Evolutionary conservation across 2,329 filamentous ascomycete genomes (phyloP), one percentile per base, ranked within the genome.

Genomic region (Lasiodiplodia hormozganensis): DNA sequence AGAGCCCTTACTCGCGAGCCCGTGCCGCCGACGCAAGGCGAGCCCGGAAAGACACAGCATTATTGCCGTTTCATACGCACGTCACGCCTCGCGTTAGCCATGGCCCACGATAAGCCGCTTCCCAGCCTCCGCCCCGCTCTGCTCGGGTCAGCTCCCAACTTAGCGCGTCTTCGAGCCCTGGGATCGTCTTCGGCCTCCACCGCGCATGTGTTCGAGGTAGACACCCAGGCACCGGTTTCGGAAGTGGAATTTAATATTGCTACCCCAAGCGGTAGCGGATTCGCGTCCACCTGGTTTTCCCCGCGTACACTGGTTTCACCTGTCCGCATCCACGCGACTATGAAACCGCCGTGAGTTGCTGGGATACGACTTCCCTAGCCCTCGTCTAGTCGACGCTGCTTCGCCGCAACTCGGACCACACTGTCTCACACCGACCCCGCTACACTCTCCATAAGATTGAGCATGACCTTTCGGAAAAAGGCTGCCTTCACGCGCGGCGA

Each of bases 21-120:
- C 14, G 21, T 52, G 60, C 47, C 60, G 60, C 47, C 60, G 60
- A 64, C 60, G 60, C 60, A 64, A 64, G 43, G 60, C 60, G 25
- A 21, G 40, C 38, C 23, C 36, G 25, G 23, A 23, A 11, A 18
- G 31, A 40, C 56, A 16, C 38, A 62, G 57, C 57, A 51, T 34
- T 51, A 31, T 28, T 43, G 56, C 25, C 28, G 60, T 64, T 52
- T 64, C 60, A 52, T 21, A n/a, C 6, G 43, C 43, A 49, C 60
- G 60, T 52, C 60, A 52, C 60, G 31, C 47, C 58, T 62, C 40
- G 25, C 57, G 11, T 16, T 21, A 18, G 10, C 10, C 40, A 43
- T 62, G 25, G 58, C 16, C 10, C 40, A 23, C 43, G 40, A 62
- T 62, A 62, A 62, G 60, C 60, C 25, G 60, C 25, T 28, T 43